Base-by-base conservation (phyloP, 805 yeast species). In the Wilhelminamyces savonicus region DNA sequence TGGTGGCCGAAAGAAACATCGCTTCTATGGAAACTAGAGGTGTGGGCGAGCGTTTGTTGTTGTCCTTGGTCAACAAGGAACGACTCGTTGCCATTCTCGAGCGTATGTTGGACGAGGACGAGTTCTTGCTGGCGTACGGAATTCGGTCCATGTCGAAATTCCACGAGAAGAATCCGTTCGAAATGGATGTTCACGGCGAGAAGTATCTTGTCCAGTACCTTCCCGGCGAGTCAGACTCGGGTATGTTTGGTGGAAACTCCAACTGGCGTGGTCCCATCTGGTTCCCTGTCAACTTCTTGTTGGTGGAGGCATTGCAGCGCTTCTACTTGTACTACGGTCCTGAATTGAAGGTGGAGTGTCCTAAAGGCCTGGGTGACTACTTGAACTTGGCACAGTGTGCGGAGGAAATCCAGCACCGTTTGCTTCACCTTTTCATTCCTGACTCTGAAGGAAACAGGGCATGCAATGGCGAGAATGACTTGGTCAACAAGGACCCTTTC, bases 211-310 rank as follows among this genome's bases (percentile, higher is more conserved):
- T 85, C 19, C 71, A 72, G 35, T 85, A 86, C 55, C 70, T 85
- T 31, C 81, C 94, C 4, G 95, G 94, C 18, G 95, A 85, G 50
- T 82, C 94, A 17, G 90, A 85, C 50, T 80, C 94, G 5, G 95
- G 95, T 4, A 74, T 88, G 74, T 87, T 87, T 69, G 97, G 97
- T 29, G 97, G 97, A 35, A 87, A 87, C 54, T 86, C 95, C 14
- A 87, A 87, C 58, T 87, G 97, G 97, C 72, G 97, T 55, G 97
- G 97, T 3, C 96, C 97, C 11, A 86, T 87, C 43, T 87, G 97
- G 97, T 86, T 87, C 68, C 95, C 97, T 13, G 84, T 84, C 9
- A 87, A 82, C 48, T 87, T 87, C 55, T 62, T 87, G 37, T 62
- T 87, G 23, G 84, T 87, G 34, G 97, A 87, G 61, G 76, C 95